Evolutionary conservation across 1,284 basidiomycete species (phyloP), one percentile per base, ranked within the genome.

Genomic region (Cryptococcus sp.): DNA sequence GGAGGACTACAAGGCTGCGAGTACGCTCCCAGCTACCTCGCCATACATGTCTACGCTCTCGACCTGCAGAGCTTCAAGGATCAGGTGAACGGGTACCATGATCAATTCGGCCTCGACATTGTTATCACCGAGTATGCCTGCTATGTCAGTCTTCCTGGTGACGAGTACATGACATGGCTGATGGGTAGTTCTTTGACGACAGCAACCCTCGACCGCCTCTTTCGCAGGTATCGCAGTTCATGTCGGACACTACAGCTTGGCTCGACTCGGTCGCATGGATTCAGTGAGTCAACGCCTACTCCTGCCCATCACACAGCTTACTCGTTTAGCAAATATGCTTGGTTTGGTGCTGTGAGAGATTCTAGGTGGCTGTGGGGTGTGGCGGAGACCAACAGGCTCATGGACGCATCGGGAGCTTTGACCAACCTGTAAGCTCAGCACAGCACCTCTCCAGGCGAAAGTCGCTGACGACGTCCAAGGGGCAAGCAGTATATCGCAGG

Each of bases 351-450:
- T 5, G 53, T 46, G 2, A 28, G 52, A 11, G 50, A 60, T 43
- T 22, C 43, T 3, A 48, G 33, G 19, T 53, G 56, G 26, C 52
- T 69, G 10, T 59, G 61, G 38, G 63, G 60, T 19, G 64, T 69
- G 12, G 48, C 58, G 26, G 58, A 60, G 26, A 46, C 53, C 16
- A 69, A 69, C 52, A 45, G 65, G 10, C 52, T 69, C 35, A 60
- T 69, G 58, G 60, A 65, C 45, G 41, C 38, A 1, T 34, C 34
- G 16, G 65, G 65, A 4, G 46, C 53, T 16, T 19, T 66, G 14
- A 69, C 67, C 9, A 31, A 14, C 28, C 28, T 31, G 28, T 31
- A 31, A 31, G 28, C 28, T n/a, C n/a, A n/a, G n/a, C 9, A 31
- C 28, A 31, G 28, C n/a, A n/a, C n/a, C n/a, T 31, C 14, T 31